Evolutionary conservation across 129 eudicot species (phyloP).

Genomic region (Pulicaria dysenterica): DNA sequence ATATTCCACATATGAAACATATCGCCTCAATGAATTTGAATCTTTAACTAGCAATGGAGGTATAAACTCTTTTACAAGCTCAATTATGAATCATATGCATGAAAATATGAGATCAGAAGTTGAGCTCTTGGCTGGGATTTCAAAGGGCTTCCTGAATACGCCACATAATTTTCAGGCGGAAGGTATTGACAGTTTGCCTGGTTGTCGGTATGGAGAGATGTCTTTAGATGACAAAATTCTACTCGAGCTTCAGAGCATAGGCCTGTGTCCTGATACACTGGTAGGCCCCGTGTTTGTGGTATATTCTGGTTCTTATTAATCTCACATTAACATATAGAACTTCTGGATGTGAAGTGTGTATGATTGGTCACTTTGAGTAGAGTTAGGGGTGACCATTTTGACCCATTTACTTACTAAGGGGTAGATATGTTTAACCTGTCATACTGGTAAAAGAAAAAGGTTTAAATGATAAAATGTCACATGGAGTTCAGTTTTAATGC

Average conservation of each 20-base stretch:
- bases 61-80: slow-evolving; percentile 30
- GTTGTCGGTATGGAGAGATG: slow-evolving; percentile 52
- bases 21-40: slow-evolving; percentile 29
- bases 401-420: too few species aligned
- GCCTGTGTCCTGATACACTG: slow-evolving; percentile 65
- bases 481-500: too few species aligned
- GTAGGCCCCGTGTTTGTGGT: slow-evolving; percentile 42
- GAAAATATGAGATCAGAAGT: slow-evolving; percentile 44
- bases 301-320: not conserved
- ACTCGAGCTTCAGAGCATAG: slow-evolving; percentile 76
- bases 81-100: slow-evolving; percentile 29
- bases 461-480: too few species aligned
- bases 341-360: too few species aligned
- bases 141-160: slow-evolving; percentile 29
- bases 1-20: slow-evolving; percentile 37
- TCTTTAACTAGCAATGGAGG: slow-evolving; percentile 44
- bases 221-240: slow-evolving; percentile 56
- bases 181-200: slow-evolving; percentile 25
- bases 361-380: too few species aligned
- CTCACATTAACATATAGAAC: too few species aligned
- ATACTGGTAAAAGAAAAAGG: not conserved
- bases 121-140: slow-evolving; percentile 39
- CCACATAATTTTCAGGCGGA: slow-evolving; percentile 28
- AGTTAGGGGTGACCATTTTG: too few species aligned
- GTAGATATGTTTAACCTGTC: not conserved